Base-by-base conservation (phyloP, 345 rosid species). In the Ailanthus altissimus region DNA sequence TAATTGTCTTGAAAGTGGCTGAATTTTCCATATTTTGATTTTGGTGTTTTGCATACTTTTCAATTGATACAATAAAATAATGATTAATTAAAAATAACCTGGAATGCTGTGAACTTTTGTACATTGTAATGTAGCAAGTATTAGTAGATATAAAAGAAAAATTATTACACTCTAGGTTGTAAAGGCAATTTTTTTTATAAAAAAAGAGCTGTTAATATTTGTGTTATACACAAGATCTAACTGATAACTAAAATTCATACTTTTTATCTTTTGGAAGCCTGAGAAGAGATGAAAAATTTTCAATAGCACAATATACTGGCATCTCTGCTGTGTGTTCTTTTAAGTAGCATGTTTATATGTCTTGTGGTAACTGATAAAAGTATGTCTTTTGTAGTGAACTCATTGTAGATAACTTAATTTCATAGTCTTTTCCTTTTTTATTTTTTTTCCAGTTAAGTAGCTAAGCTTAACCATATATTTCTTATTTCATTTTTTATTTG, bases 1-100 rank as follows among this genome's bases (percentile, higher is more conserved):
- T 72, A 40, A 4, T 56, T 42, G 16, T 32, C 36, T 43, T 75
- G 76, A 62, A n/a, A 72, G 54, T 58, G 76, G 13, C 66, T 64
- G 26, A 75, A 58, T 79, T 79, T 63, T 64, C 36, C 47, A 11
- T 61, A 56, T 42, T 45, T 26, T 40, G 43, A 2, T 62, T 62
- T 36, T 16, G 45, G 21, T 7, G 46, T 62, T 9, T 10, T 38
- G 40, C 46, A 36, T 16, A 18, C 10, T 7, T 8, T 63, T 38
- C 42, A 40, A 32, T 28, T 69, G 21, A 18, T 7, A 40, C 18
- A 16, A 61, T 61, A 8, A 26, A 14, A 20, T 65, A 65, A 64
- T 20, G 9, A 5, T 47, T 38, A 43, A 45, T 36, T 45, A 21
- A 32, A 42, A 32, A 32, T 67, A 46, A 51, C 5, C 20, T 70